Conservation (phyloP, 1,284 basidiomycete genomes). For the Golubevia pallescens region DNA sequence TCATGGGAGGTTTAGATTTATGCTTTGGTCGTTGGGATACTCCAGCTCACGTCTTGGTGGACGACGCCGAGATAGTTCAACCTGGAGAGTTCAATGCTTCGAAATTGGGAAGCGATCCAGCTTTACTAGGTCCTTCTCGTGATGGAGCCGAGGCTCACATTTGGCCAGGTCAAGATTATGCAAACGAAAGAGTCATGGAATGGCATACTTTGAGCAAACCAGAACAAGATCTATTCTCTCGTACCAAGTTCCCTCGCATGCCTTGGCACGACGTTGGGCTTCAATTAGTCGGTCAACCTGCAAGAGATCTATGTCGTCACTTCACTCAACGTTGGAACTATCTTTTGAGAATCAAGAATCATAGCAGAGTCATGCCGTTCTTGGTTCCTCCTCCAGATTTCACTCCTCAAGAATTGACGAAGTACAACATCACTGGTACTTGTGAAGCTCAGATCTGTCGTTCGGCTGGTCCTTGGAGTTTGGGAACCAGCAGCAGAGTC, state of each 20-base stretch:
- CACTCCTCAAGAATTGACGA: slow-evolving; percentile 77
- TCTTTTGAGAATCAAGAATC: slow-evolving; percentile 66
- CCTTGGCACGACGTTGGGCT: slow-evolving; percentile 87
- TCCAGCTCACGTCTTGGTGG: slow-evolving; percentile 48
- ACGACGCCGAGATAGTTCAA: slow-evolving; percentile 34
- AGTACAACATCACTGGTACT: slow-evolving; percentile 87
- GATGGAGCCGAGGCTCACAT: slow-evolving; percentile 53
- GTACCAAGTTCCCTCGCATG: slow-evolving; percentile 57
- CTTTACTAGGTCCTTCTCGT: slow-evolving; percentile 36
- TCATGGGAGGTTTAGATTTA: slow-evolving; percentile 95
- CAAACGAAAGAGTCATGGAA: slow-evolving; percentile 61
- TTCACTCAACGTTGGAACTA: slow-evolving; percentile 81
- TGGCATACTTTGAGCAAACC: slow-evolving; percentile 61
- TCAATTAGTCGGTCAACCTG: slow-evolving; percentile 95
- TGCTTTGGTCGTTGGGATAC: slow-evolving; percentile 68
- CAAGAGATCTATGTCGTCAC: slow-evolving; percentile 90
- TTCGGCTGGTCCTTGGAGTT: slow-evolving; percentile 92
- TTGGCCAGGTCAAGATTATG: slow-evolving; percentile 63
- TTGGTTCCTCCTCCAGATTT: slow-evolving; percentile 93
- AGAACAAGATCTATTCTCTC: slow-evolving; percentile 43
- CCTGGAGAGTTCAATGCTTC: slow-evolving; percentile 12
- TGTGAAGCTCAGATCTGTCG: slow-evolving; percentile 97
- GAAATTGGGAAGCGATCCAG: slow-evolving; percentile 6
- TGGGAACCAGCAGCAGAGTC: slow-evolving; percentile 83
- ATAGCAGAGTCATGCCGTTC: slow-evolving; percentile 89